Evolutionary conservation across 2,329 filamentous ascomycete genomes (phyloP).

Genomic region (Zelopaecilomyces penicillatus): DNA sequence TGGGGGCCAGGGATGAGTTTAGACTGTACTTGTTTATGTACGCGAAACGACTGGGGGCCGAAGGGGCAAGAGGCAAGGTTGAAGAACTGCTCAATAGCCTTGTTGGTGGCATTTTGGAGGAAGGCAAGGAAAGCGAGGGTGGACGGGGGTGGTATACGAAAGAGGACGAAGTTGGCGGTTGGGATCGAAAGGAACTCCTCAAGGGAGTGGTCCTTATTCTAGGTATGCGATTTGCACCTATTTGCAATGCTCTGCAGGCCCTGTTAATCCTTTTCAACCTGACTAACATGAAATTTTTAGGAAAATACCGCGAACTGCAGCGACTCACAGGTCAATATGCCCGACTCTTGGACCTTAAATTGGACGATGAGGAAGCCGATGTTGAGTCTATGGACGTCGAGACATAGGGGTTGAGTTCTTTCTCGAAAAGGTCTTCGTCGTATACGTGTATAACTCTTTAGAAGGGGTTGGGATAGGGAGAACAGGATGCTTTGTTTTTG

Average conservation of each 20-base stretch:
- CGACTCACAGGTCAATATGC: slow-evolving; percentile 93
- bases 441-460: slow-evolving; percentile 1
- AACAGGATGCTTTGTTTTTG: too few relatives aligned
- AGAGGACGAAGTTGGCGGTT: slow-evolving; percentile 74
- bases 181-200: slow-evolving; percentile 78
- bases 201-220: slow-evolving; percentile 89
- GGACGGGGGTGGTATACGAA: slow-evolving; percentile 54
- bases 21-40: slow-evolving; percentile 96
- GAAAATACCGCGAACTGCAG: slow-evolving; percentile 92
- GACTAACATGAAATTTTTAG: slow-evolving; percentile 39
- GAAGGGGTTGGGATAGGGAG: too few relatives aligned
- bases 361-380: slow-evolving; percentile 36
- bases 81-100: slow-evolving; percentile 83
- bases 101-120: slow-evolving; percentile 61
- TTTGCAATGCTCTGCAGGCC: not conserved
- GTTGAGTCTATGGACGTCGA: slow-evolving; percentile 37
- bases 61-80: slow-evolving; percentile 79
- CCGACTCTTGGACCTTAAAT: slow-evolving; percentile 60
- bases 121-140: slow-evolving; percentile 21
- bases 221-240: slow-evolving; percentile 48
- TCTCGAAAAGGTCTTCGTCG: not conserved
- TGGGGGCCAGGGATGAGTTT: slow-evolving; percentile 87
- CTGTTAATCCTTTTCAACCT: too few relatives aligned
- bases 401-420: slow-evolving; percentile 12
- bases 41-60: slow-evolving; percentile 85